Base-by-base conservation (phyloP, 495 filamentous ascomycete species). In the Chaetomium cochliodes region DNA sequence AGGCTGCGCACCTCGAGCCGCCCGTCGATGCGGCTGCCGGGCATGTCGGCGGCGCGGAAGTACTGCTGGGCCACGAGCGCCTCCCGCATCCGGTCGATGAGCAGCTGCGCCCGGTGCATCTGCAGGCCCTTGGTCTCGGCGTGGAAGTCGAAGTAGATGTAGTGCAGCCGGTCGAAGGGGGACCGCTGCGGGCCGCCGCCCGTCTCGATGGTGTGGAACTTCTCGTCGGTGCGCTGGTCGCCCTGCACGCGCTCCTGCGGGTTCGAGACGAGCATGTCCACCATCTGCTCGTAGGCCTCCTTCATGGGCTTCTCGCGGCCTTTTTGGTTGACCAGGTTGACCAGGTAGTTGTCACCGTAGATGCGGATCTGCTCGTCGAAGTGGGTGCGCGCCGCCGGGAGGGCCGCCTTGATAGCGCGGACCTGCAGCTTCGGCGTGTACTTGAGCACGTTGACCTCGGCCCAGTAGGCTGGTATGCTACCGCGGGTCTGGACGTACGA, bases 101-200 rank as follows among this genome's bases (percentile, higher is more conserved):
- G 84, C 42, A 96, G 75, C 77, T 92, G 87, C 3, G 92, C 93
- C 22, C 92, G 90, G 73, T 98, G 89, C 93, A 93, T 97, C 70
- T 90, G 85, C 37, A 98, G 80, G 30, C 91, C 92, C 76, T 94
- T 96, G 33, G 96, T 98, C 77, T 98, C 94, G 72, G 90, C 92
- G 78, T 98, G 94, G 75, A 93, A 98, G 79, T 98, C 96, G 68
- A 98, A 98, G 80, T 98, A 98, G 62, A 97, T 76, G 72, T 98
- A 98, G 71, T 98, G 92, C 18, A 98, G 79, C 37, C 86, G 86
- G 73, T 97, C 92, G 72, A 89, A 87, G 52, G 85, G 53, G n/a
- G 73, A 82, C 47, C 22, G 49, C 26, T 86, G 85, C 54, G 83
- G 77, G 58, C 65, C 44, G 49, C 49, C 76, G 82, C 62, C 77